Evolutionary conservation across 768 basidiomycete species (phyloP).

Genomic region (Jaapia argillacea): DNA sequence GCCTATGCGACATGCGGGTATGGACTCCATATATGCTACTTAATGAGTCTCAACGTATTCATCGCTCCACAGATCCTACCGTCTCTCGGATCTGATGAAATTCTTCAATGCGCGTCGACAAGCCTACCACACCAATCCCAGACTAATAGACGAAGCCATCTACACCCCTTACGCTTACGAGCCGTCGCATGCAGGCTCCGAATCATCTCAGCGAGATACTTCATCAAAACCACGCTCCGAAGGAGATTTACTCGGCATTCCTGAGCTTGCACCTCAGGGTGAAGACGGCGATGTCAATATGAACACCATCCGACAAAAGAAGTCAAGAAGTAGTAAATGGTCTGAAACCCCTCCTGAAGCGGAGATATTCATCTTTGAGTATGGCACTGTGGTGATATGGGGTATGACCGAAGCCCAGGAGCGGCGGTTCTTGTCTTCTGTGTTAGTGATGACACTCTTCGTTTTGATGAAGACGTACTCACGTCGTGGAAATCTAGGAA

Average conservation of each 20-base stretch:
- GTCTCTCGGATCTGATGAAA: conserved; percentile 78
- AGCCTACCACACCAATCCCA: conserved; percentile 80
- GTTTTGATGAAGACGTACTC: conserved; percentile 4
- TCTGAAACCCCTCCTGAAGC: conserved; percentile 57
- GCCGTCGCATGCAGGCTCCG: conserved; percentile 18
- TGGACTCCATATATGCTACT: conserved; percentile 12
- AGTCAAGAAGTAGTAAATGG: conserved; percentile 54
- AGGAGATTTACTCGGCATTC: conserved; percentile 72
- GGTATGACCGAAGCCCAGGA: conserved; percentile 95
- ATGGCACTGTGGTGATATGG: conserved; percentile 95
- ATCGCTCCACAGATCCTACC: conserved; percentile 57
- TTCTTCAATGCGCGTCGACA: conserved; percentile 79
- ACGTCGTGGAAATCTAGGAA: conserved; percentile 41
- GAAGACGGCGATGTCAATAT: conserved; percentile 1
- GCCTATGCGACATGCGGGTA: conserved; percentile 93
- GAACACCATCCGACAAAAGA: conserved; percentile 15
- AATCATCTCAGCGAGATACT: conserved; percentile 10
- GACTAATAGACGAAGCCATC: conserved; percentile 85
- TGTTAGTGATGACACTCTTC: conserved; percentile 42
- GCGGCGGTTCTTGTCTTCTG: conserved; percentile 78
- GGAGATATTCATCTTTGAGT: conserved; percentile 90
- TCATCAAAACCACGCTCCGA: conserved; percentile 16
- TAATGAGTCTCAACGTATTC: neutral
- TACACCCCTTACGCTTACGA: conserved; percentile 90
- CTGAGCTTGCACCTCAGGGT: conserved; percentile 39